Conservation (phyloP, 2,329 filamentous ascomycete genomes). For the Penicillium sp. region DNA sequence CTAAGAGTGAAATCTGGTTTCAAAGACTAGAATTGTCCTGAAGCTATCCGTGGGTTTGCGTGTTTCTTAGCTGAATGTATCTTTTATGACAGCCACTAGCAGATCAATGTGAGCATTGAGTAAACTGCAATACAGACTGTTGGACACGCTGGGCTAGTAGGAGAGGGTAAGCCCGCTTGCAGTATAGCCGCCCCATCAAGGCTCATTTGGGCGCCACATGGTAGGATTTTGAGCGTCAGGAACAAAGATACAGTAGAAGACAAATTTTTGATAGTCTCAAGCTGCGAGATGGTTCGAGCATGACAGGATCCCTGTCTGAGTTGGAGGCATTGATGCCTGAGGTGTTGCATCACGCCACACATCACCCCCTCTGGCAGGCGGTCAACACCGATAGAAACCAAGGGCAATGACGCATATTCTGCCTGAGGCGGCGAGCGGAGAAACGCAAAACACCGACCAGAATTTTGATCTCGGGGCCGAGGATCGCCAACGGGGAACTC, state of each 20-base stretch:
- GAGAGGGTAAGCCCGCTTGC: background rate
- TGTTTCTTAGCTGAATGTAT: background rate
- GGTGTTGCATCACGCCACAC: background rate
- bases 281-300: background rate
- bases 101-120: background rate
- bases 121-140: background rate
- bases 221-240: too few species aligned
- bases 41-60: too few species aligned
- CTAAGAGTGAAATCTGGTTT: background rate
- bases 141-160: background rate
- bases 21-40: too few species aligned
- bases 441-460: slow-evolving; percentile 35
- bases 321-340: background rate
- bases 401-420: slow-evolving; percentile 13
- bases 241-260: background rate
- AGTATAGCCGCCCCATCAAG: background rate
- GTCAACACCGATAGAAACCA: background rate
- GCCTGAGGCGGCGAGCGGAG: slow-evolving; percentile 32
- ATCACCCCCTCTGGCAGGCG: background rate
- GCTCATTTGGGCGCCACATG: background rate
- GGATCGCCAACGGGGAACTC: slow-evolving; percentile 2
- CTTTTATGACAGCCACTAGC: background rate
- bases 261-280: background rate
- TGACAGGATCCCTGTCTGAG: too few species aligned
- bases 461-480: slow-evolving; percentile 32